These are phyloP conservation scores for Pulveroboletus sp. DNA, from an alignment of 1,284 basidiomycete genomes.

Conservation along the genomic window DNA sequence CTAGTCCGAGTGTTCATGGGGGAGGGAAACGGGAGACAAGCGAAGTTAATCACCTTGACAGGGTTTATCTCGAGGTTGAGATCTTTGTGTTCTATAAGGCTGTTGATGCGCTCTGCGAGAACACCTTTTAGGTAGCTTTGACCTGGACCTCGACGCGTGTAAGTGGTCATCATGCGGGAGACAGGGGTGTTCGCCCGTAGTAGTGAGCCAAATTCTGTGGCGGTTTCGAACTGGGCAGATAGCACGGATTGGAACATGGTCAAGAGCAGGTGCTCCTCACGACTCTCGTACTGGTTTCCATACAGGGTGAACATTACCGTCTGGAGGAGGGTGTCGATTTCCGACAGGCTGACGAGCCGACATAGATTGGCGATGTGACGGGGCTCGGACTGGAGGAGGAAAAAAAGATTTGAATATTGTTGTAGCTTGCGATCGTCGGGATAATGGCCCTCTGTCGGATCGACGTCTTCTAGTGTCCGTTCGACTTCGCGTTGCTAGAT, in stretches of 20 bases:
- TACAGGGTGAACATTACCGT: slow-evolving; percentile 99
- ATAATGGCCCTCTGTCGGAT: slow-evolving; percentile 84
- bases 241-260: slow-evolving; percentile 99
- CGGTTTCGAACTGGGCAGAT: slow-evolving; percentile 97
- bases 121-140: slow-evolving; percentile 98
- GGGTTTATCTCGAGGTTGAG: slow-evolving; percentile 99
- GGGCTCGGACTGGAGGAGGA: slow-evolving; percentile 96
- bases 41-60: slow-evolving; percentile 69
- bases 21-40: background rate
- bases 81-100: slow-evolving; percentile 97
- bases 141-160: slow-evolving; percentile 95
- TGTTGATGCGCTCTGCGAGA: slow-evolving; percentile 96
- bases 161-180: slow-evolving; percentile 99
- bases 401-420: slow-evolving; percentile 98
- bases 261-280: slow-evolving; percentile 96
- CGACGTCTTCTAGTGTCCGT: slow-evolving; percentile 92
- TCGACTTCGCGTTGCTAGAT: slow-evolving; percentile 88
- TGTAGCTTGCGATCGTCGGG: slow-evolving; percentile 92
- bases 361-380: slow-evolving; percentile 95
- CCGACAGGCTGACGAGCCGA: slow-evolving; percentile 92
- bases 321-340: slow-evolving; percentile 98
- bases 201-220: slow-evolving; percentile 96
- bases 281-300: slow-evolving; percentile 98
- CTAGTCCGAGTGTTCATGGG: slow-evolving; percentile 37
- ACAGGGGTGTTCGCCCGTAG: slow-evolving; percentile 98